Evolutionary conservation across 768 basidiomycete species (phyloP), one percentile per base, ranked within the genome.

Genomic region (Rubroboletus satanas): DNA sequence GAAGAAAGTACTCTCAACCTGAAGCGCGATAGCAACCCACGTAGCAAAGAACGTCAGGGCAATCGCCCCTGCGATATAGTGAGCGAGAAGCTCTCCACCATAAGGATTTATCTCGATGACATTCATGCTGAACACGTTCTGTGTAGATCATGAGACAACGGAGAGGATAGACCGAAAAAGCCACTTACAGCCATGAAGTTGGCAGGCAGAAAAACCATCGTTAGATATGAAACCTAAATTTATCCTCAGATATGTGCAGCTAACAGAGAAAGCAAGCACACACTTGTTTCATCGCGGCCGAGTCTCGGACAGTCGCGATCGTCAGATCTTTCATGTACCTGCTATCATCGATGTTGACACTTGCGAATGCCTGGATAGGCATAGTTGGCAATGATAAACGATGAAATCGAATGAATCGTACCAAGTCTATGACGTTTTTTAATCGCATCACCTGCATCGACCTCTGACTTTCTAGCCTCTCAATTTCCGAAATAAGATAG

Each of bases 81-180:
- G 74, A 3, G 36, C 38, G 1, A 83, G 60, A 0, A 75, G 74
- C 45, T 62, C 61, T 42, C 48, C 54, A 6, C 15, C 63, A 23
- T 0, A 35, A 64, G 55, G 49, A 51, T 74, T 75, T 52, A 83
- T 70, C 58, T 78, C 77, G 11, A 29, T 17, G 39, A 83, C 64
- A 55, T 84, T 84, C 83, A 84, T 84, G 5, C 82, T 78, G 49
- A 82, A 84, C 5, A 77, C 69, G 17, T 72, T 68, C 82, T 83
- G 54, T 26, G 36, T 50, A 28, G 37, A 45, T 43, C 47, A n/a
- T 38, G 28, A 59, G 36, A 10, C 28, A 39, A 45, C 12, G 26
- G 45, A 11, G 11, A 5, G 1, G n/a, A 23, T 6, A 11, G 5
- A 31, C 3, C 0, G 2, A 26, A 8, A 18, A 12, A 8, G 26